Conservation (phyloP, 129 eudicot genomes). For the Chrysanthemum makinoi region DNA sequence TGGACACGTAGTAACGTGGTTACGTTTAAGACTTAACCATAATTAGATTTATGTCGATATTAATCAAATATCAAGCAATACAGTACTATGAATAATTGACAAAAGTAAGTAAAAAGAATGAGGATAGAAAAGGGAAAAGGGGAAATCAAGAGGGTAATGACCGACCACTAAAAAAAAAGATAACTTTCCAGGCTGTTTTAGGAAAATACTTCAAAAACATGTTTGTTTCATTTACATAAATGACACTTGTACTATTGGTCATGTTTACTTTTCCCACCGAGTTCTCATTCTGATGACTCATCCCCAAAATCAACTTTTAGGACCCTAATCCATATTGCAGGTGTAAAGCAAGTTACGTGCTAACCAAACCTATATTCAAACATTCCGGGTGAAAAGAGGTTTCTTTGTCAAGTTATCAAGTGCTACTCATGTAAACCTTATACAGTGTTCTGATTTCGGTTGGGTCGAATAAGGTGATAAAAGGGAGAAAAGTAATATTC, state of each 20-base stretch:
- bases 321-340: too few relatives aligned
- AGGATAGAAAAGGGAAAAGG: constrained; percentile 19
- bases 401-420: too few relatives aligned
- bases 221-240: not conserved
- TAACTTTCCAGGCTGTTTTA: constrained; percentile 34
- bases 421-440: too few relatives aligned
- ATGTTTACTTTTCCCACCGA: not conserved
- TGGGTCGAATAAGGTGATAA: too few relatives aligned
- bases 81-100: constrained; percentile 7
- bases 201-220: constrained; percentile 4
- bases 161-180: constrained; percentile 31
- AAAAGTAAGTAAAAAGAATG: constrained; percentile 24
- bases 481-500: too few relatives aligned
- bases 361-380: not conserved
- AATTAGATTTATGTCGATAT: too few relatives aligned
- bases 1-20: too few relatives aligned
- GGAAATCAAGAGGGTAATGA: constrained; percentile 18
- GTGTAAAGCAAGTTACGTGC: constrained; percentile 9
- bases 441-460: too few relatives aligned
- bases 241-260: constrained; percentile 3
- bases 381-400: too few relatives aligned
- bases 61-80: not conserved
- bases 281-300: constrained; percentile 21
- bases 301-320: not conserved
- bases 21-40: too few relatives aligned